Evolutionary conservation across 164 flowering plant species (phyloP).

Genomic region (Echeveria elegans): DNA sequence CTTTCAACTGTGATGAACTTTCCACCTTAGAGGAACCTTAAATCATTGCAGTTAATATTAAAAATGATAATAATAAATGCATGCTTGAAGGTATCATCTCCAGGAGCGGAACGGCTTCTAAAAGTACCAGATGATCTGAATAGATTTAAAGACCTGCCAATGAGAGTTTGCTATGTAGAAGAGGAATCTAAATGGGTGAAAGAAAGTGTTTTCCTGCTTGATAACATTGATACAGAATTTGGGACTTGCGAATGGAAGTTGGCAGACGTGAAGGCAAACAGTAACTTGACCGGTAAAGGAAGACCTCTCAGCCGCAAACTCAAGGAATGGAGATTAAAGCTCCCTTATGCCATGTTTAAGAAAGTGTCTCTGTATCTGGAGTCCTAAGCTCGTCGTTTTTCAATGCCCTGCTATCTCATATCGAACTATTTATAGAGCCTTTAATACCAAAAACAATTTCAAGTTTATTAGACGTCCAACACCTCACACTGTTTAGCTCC

Average conservation of each 20-base stretch:
- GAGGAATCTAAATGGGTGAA: slow-evolving; percentile 25
- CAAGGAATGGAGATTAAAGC: slow-evolving; percentile 69
- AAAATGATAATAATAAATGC: neutral
- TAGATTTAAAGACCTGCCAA: slow-evolving; percentile 71
- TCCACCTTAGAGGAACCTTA: neutral
- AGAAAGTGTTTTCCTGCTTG: slow-evolving; percentile 52
- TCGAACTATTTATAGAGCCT: neutral
- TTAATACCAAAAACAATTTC: neutral
- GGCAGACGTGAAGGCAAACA: slow-evolving; percentile 83
- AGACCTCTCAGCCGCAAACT: slow-evolving; percentile 68
- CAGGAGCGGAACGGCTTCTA: slow-evolving; percentile 81
- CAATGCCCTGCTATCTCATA: neutral
- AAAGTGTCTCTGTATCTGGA: slow-evolving; percentile 56
- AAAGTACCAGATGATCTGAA: slow-evolving; percentile 74
- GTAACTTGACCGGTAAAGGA: slow-evolving; percentile 60
- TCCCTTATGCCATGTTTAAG: slow-evolving; percentile 23
- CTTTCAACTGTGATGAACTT: neutral
- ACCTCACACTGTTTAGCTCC: neutral
- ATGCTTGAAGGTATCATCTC: slow-evolving; percentile 73
- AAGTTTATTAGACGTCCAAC: neutral
- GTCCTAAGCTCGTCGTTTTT: neutral
- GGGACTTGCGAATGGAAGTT: slow-evolving; percentile 71
- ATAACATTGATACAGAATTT: slow-evolving; percentile 43
- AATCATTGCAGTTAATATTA: neutral
- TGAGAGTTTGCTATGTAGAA: slow-evolving; percentile 59